Evolutionary conservation across 805 yeast species (phyloP).

Genomic region (Candida sonorensis): DNA sequence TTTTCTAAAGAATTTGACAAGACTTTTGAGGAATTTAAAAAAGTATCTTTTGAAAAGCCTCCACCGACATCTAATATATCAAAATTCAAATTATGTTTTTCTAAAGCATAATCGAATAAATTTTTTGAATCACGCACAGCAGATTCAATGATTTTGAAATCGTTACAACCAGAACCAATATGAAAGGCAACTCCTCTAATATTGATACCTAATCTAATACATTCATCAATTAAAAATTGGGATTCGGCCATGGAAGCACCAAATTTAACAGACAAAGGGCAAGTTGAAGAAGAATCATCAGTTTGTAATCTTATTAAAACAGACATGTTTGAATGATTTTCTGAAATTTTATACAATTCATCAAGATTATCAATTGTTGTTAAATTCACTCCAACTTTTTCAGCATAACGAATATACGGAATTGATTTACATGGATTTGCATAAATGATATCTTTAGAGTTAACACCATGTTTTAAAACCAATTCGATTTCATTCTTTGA

Average conservation of each 20-base stretch:
- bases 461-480: slow-evolving; percentile 55
- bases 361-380: slow-evolving; percentile 89
- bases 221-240: slow-evolving; percentile 48
- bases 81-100: slow-evolving; percentile 33
- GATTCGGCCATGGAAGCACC: slow-evolving; percentile 67
- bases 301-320: slow-evolving; percentile 79
- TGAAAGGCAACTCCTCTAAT: slow-evolving; percentile 90
- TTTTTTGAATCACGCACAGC: slow-evolving; percentile 67
- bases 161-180: slow-evolving; percentile 89
- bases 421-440: slow-evolving; percentile 94
- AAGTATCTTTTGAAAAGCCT: slow-evolving; percentile 66
- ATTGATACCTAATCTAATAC: slow-evolving; percentile 52
- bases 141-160: slow-evolving; percentile 53
- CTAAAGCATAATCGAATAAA: slow-evolving; percentile 55
- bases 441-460: slow-evolving; percentile 65
- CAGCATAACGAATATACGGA: slow-evolving; percentile 71
- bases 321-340: slow-evolving; percentile 61
- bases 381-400: slow-evolving; percentile 45
- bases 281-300: slow-evolving; percentile 81
- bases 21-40: slow-evolving; percentile 50
- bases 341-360: slow-evolving; percentile 69
- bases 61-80: slow-evolving; percentile 84
- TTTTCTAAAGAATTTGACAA: slow-evolving; percentile 49
- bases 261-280: slow-evolving; percentile 81
- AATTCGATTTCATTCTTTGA: slow-evolving; percentile 75